Evolutionary conservation across 2,329 filamentous ascomycete genomes (phyloP).

Genomic region (Tolypocladium inflatum): DNA sequence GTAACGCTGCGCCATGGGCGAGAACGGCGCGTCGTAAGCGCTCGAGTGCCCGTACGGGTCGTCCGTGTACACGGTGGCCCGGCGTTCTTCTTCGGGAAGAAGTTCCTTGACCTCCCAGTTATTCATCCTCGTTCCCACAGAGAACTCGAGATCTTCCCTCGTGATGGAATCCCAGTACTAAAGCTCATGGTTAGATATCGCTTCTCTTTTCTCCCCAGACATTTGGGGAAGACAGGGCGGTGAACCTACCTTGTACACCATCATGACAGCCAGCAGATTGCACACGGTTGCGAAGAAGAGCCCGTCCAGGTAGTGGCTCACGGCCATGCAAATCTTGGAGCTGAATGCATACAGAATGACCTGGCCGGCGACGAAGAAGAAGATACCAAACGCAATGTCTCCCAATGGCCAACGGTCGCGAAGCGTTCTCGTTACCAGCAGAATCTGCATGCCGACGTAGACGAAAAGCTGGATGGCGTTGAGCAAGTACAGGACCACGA

Average conservation of each 20-base stretch:
- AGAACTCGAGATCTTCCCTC: conserved; percentile 95
- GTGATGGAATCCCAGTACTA: conserved; percentile 99
- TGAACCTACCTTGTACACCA: conserved; percentile 84
- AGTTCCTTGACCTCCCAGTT: conserved; percentile 98
- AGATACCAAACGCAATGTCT: conserved; percentile 80
- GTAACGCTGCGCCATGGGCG: conserved; percentile 31
- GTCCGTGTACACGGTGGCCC: conserved; percentile 62
- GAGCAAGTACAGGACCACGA: conserved; percentile 84
- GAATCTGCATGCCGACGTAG: conserved; percentile 78
- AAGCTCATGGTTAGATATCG: conserved; percentile 6
- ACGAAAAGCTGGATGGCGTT: conserved; percentile 80
- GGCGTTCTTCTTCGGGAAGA: conserved; percentile 69
- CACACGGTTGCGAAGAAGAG: conserved; percentile 90
- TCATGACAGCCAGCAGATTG: conserved; percentile 94
- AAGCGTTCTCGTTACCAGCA: conserved; percentile 81
- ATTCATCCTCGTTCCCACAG: conserved; percentile 87
- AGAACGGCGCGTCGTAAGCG: conserved; percentile 42
- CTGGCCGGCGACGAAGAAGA: conserved; percentile 88
- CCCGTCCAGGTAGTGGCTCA: conserved; percentile 89
- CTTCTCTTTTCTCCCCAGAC: conserved; percentile 7
- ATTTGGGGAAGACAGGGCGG: not conserved
- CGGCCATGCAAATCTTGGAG: conserved; percentile 69
- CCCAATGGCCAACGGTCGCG: conserved; percentile 94
- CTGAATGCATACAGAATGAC: conserved; percentile 89
- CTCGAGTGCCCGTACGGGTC: conserved; percentile 52